A percentile compares a stretch with the other conserved stretches of the same genome.
Evolutionary conservation across 257 asterid species (phyloP).

Genomic region (Salvia hispanica): DNA sequence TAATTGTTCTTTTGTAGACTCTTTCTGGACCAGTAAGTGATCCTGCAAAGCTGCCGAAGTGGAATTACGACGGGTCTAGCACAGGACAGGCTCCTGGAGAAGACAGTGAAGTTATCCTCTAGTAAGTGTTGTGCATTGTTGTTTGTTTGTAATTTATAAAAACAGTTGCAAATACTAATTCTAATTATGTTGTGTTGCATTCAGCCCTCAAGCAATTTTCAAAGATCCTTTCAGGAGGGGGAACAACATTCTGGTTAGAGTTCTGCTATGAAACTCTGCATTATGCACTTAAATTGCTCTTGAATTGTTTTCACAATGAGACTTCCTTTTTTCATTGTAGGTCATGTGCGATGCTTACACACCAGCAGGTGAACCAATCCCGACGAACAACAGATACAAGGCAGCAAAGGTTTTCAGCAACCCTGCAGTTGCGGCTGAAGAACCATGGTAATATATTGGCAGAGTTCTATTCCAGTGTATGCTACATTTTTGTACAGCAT

Average conservation of each 20-base stretch:
- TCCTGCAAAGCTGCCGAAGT: slow-evolving; percentile 83
- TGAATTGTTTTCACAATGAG: background rate
- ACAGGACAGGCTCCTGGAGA: slow-evolving; percentile 95
- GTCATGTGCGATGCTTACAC: slow-evolving; percentile 94
- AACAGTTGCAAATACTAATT: slow-evolving; percentile 13
- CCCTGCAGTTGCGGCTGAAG: slow-evolving; percentile 72
- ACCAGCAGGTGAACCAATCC: slow-evolving; percentile 90
- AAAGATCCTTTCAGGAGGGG: slow-evolving; percentile 91
- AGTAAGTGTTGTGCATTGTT: slow-evolving; percentile 46
- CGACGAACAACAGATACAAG: slow-evolving; percentile 72
- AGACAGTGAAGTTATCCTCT: slow-evolving; percentile 91
- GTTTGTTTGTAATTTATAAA: background rate
- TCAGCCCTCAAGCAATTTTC: slow-evolving; percentile 94
- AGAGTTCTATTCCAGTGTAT: background rate
- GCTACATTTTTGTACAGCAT: background rate
- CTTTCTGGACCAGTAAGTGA: slow-evolving; percentile 61
- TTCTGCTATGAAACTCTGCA: background rate
- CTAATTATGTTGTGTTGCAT: slow-evolving; percentile 15
- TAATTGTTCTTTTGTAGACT: slow-evolving; percentile 48
- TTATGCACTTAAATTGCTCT: background rate
- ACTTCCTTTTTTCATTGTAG: slow-evolving; percentile 33
- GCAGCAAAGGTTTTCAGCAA: slow-evolving; percentile 81
- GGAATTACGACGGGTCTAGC: slow-evolving; percentile 97
- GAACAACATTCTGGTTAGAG: slow-evolving; percentile 72
- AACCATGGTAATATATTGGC: slow-evolving; percentile 57